A percentile compares a stretch with the other conserved stretches of the same genome.
Conservation (phyloP, 73 alveolate genomes). For the Paramecium bursaria region DNA sequence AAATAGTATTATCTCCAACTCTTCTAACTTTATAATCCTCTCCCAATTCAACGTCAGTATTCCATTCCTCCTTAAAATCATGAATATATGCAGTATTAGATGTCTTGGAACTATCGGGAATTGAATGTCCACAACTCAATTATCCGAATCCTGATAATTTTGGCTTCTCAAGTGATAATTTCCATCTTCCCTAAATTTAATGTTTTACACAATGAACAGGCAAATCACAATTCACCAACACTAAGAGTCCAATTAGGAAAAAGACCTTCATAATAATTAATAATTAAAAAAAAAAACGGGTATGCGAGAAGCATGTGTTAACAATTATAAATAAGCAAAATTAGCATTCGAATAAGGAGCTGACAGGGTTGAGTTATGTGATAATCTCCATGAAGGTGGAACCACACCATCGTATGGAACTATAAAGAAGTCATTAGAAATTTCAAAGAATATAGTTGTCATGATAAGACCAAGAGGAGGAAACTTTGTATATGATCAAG, state of each 20-base stretch:
- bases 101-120: slow-evolving; percentile 50
- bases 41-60: slow-evolving; percentile 22
- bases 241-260: slow-evolving; percentile 3
- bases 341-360: slow-evolving; percentile 75
- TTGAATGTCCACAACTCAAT: slow-evolving; percentile 37
- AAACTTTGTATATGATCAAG: slow-evolving; percentile 70
- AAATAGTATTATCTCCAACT: background rate
- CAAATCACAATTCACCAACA: slow-evolving; percentile 14
- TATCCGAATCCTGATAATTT: slow-evolving; percentile 13
- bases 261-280: slow-evolving; percentile 17
- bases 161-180: slow-evolving; percentile 30
- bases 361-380: slow-evolving; percentile 77
- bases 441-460: slow-evolving; percentile 72
- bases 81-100: slow-evolving; percentile 39
- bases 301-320: slow-evolving; percentile 56
- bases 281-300: slow-evolving; percentile 14
- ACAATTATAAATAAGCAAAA: background rate
- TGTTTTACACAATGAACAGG: slow-evolving; percentile 60
- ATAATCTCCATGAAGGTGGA: slow-evolving; percentile 75
- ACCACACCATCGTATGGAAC: slow-evolving; percentile 82
- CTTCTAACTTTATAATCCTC: slow-evolving; percentile 56
- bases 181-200: slow-evolving; percentile 44
- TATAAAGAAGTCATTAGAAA: slow-evolving; percentile 68
- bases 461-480: slow-evolving; percentile 87
- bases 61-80: slow-evolving; percentile 4